Evolutionary conservation across 1,284 basidiomycete species (phyloP).

Genomic region (Hortiboletus rubellus): DNA sequence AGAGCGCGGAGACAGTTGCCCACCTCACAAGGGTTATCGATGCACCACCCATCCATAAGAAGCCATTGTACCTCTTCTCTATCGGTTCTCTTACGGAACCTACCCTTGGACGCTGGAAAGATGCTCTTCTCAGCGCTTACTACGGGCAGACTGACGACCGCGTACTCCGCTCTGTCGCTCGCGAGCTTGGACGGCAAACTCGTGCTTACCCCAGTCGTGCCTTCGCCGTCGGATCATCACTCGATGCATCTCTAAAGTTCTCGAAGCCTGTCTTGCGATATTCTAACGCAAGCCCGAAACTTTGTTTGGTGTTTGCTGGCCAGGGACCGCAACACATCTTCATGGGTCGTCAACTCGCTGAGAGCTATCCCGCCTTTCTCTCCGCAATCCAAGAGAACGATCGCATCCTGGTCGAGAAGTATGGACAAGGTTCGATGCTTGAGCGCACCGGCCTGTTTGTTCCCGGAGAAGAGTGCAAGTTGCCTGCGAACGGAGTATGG

Average conservation of each 20-base stretch:
- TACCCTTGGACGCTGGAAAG: conserved; percentile 27
- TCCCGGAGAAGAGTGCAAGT: conserved; percentile 28
- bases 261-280: conserved; percentile 28
- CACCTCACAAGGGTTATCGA: conserved; percentile 8
- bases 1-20: conserved; percentile 15
- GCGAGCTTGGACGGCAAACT: conserved; percentile 27
- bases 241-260: conserved; percentile 23
- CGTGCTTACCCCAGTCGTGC: conserved; percentile 29
- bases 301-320: conserved; percentile 34
- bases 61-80: conserved; percentile 25
- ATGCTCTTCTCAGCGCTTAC: conserved; percentile 18
- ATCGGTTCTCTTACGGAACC: conserved; percentile 27
- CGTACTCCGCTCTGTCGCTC: conserved; percentile 25
- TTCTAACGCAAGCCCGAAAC: conserved; percentile 22
- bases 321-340: conserved; percentile 34
- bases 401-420: conserved; percentile 26
- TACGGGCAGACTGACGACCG: conserved; percentile 19
- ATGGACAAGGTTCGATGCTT: conserved; percentile 29
- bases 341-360: conserved; percentile 36
- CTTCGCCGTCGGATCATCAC: conserved; percentile 24
- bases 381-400: conserved; percentile 30
- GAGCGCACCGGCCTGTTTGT: conserved; percentile 34
- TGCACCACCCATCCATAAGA: neutral
- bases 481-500: conserved; percentile 31
- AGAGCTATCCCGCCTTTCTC: conserved; percentile 29